Conservation (phyloP, 1,284 basidiomycete genomes). For the Papiliotrema terrestris region DNA sequence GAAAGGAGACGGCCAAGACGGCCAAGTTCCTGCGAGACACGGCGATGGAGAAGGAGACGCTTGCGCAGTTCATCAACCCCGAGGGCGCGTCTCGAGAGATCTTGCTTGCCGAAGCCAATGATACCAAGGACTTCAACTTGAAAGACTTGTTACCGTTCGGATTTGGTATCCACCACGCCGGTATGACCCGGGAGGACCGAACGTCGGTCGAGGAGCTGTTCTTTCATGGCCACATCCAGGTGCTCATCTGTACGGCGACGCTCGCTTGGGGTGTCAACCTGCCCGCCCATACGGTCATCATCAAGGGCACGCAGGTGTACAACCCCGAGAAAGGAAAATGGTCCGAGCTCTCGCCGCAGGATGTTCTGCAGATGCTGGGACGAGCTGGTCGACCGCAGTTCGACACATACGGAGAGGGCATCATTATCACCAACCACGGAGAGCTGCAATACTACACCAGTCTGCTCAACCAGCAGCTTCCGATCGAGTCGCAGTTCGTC, state of each 20-base stretch:
- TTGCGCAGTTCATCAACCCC: constrained; percentile 89
- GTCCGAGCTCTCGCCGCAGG: constrained; percentile 94
- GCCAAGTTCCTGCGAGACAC: constrained; percentile 91
- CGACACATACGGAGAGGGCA: constrained; percentile 95
- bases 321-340: constrained; percentile 98
- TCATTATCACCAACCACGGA: constrained; percentile 97
- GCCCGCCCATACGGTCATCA: constrained; percentile 96
- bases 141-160: constrained; percentile 93
- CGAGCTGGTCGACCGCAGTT: constrained; percentile 96
- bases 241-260: constrained; percentile 94
- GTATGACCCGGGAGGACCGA: constrained; percentile 93
- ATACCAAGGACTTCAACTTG: constrained; percentile 79
- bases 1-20: constrained; percentile 98
- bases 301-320: constrained; percentile 99
- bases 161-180: constrained; percentile 98
- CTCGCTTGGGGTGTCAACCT: constrained; percentile 99
- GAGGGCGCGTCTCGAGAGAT: constrained; percentile 86
- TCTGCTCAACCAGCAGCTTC: constrained; percentile 89
- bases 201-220: constrained; percentile 93
- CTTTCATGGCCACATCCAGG: constrained; percentile 86
- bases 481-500: constrained; percentile 96
- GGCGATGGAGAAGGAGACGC: constrained; percentile 94
- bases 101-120: constrained; percentile 74
- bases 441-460: constrained; percentile 96
- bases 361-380: constrained; percentile 98